Base-by-base conservation (phyloP, 208 protist species). In the Porcisia deanei region DNA sequence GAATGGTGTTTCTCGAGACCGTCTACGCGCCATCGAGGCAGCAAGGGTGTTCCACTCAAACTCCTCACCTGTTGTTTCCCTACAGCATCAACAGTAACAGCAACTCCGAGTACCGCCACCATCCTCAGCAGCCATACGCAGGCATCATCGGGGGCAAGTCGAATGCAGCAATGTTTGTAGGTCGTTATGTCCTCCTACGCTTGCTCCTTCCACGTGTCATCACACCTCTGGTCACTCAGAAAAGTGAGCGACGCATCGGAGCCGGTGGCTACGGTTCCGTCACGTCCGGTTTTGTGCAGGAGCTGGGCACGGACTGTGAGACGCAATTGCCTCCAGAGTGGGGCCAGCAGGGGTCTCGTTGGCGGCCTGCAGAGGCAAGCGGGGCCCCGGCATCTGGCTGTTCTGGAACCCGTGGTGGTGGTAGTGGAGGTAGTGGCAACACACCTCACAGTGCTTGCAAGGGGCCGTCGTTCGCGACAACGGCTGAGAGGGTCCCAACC, bases 181-280 rank as follows among this genome's bases (percentile, higher is more conserved):
- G 91, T 22, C 81, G 90, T 41, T 90, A 87, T 78, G 84, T 89
- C 34, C 77, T 96, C 58, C 73, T 92, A 64, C 84, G 76, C 18
- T 73, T 94, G 59, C 81, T 94, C 37, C 69, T 93, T 47, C 86
- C 87, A 5, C 80, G 86, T 55, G 67, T 61, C 52, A 70, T 82
- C 61, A 82, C 78, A 3, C 78, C 70, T 16, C 59, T 82, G 20
- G 72, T 75, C 34, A 67, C 73, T 37, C 60, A 60, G 18, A 43
- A 71, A 55, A 70, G 89, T 52, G 68, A 74, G 58, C 81, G 85
- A 22, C 86, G 89, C 43, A 82, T 96, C 52, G 88, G 90, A 8
- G 45, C 87, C n/a, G 92, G 92, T 45, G 88, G 92, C 47, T 96
- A 91, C 60, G 92, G 88, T 45, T 75, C 83, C 7, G 92, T 96